Evolutionary conservation across 1,284 basidiomycete species (phyloP).

Genomic region (Malassezia slooffiae): DNA sequence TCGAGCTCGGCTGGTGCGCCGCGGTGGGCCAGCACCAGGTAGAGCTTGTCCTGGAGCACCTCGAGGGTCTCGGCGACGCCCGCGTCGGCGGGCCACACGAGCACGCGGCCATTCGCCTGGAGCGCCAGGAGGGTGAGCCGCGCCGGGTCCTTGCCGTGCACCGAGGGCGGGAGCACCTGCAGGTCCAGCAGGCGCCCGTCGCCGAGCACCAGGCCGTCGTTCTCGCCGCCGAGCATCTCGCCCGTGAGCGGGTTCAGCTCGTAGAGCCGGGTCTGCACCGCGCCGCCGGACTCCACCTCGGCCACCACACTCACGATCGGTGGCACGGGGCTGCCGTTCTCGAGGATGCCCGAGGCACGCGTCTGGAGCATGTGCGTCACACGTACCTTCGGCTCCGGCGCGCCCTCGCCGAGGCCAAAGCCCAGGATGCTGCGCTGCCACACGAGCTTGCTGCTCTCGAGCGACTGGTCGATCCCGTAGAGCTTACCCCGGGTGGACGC

Average conservation of each 20-base stretch:
- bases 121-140: constrained; percentile 25
- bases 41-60: constrained; percentile 17
- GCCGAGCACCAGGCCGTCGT: constrained; percentile 5
- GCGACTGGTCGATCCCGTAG: constrained; percentile 68
- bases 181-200: constrained; percentile 1
- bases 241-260: constrained; percentile 42
- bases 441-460: constrained; percentile 48
- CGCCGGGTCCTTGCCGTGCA: constrained; percentile 11
- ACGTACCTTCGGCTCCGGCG: constrained; percentile 22
- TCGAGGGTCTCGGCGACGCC: constrained; percentile 23
- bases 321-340: constrained; percentile 13
- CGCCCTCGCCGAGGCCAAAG: constrained; percentile 37
- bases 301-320: constrained; percentile 35
- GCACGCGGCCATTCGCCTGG: constrained; percentile 24
- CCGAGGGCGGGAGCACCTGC: background rate
- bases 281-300: constrained; percentile 21
- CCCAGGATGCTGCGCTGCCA: constrained; percentile 44
- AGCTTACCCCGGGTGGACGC: constrained; percentile 65
- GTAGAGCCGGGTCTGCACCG: constrained; percentile 32
- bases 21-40: constrained; percentile 15
- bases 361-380: constrained; percentile 31
- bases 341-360: constrained; percentile 27
- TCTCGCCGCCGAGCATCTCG: constrained; percentile 22
- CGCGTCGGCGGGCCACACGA: constrained; percentile 21
- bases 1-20: constrained; percentile 10